Base-by-base conservation (phyloP, 306 rosid species). In the Cucurbita moschata region DNA sequence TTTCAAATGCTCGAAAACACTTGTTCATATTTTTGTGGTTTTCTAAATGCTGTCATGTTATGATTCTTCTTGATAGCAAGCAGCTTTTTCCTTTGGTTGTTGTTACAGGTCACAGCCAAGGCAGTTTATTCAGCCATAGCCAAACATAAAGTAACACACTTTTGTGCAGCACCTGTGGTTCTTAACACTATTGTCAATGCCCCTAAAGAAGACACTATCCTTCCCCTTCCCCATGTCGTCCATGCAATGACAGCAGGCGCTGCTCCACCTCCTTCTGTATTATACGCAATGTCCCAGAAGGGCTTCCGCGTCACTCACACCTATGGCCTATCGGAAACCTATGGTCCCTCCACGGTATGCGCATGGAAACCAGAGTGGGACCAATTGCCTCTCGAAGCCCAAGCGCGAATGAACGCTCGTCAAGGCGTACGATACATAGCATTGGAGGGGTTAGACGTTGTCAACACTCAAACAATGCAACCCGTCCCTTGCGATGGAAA, bases 281-380 rank as follows among this genome's bases (percentile, higher is more conserved):
- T 93, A 72, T 47, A 72, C 0, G 96, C 88, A 49, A 88, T 92
- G 96, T 78, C 89, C 5, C 75, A 88, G 64, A 82, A 75, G 70
- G 98, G 98, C 52, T 93, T 93, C 79, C 87, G 88, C 15, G 86
- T 93, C 62, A 82, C 97, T 3, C 98, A 93, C 87, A 90, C 98
- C 46, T 92, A 92, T 19, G 98, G 98, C 47, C 86, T 88, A 75
- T 90, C 98, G 9, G 97, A 93, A 81, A 93, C 98, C 67, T 90
- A 77, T 59, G 98, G 96, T 49, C 98, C 98, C 3, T 81, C 98
- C 11, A 85, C 92, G 0, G 84, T 94, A 3, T 94, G 98, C 77
- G 90, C 89, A 43, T 90, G 98, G 98, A 90, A 90, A 76, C 98
- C 95, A 9, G 98, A 94, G 55, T 94, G 97, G 98, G 87, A 89